A percentile compares a stretch with the other conserved stretches of the same genome.
Evolutionary conservation across 805 yeast species (phyloP).

Genomic region (Osmozyma mogii): DNA sequence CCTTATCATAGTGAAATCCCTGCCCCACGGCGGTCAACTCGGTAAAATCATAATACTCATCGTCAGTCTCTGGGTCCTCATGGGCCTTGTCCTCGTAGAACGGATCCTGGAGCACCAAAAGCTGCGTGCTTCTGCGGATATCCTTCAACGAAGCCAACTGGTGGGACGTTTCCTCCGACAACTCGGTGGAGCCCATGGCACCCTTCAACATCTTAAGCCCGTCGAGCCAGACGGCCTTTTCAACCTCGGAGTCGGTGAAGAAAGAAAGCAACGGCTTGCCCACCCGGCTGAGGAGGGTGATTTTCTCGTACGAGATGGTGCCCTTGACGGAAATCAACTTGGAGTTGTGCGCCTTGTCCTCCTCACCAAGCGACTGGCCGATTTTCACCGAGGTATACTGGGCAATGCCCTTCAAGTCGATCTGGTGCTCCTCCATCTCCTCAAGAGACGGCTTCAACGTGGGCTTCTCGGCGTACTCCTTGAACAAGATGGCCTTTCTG

Average conservation of each 20-base stretch:
- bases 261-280: constrained; percentile 44
- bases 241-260: constrained; percentile 62
- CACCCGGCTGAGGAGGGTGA: constrained; percentile 39
- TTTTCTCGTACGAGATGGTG: constrained; percentile 49
- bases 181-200: constrained; percentile 20
- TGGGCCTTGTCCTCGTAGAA: constrained; percentile 11
- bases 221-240: constrained; percentile 69
- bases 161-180: constrained; percentile 29
- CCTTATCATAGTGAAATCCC: constrained; percentile 21
- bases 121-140: constrained; percentile 33
- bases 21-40: constrained; percentile 18
- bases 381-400: constrained; percentile 45
- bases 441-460: constrained; percentile 49
- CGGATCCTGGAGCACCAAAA: constrained; percentile 26
- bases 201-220: constrained; percentile 51
- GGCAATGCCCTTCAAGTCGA: constrained; percentile 45
- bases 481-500: constrained; percentile 50
- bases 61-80: constrained; percentile 11
- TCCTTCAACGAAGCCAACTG: constrained; percentile 28
- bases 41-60: constrained; percentile 19
- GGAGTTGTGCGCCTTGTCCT: constrained; percentile 33
- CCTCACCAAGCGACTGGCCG: constrained; percentile 33
- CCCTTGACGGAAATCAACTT: constrained; percentile 49
- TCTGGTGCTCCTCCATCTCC: constrained; percentile 42
- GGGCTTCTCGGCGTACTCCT: constrained; percentile 46